These are phyloP conservation scores for Marsdenia floribunda DNA, from an alignment of 257 asterid genomes.

Conservation along the genomic window DNA sequence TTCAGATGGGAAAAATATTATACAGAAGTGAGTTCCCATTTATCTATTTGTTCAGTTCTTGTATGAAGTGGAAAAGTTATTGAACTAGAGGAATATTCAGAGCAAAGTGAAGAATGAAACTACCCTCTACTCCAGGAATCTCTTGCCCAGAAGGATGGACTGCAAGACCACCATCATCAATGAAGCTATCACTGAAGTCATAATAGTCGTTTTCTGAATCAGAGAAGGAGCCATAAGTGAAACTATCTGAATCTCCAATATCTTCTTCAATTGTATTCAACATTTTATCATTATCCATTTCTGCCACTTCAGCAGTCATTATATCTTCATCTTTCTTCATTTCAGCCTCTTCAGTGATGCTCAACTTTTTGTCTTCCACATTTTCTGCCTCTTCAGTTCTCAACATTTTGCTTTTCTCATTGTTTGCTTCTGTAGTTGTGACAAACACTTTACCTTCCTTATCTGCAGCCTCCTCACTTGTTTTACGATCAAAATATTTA, in stretches of 20 bases:
- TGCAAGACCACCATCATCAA: neutral
- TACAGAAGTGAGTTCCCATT: neutral
- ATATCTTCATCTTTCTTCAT: neutral
- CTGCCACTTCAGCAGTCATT: too few relatives aligned
- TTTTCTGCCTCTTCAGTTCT: neutral
- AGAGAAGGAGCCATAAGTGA: neutral
- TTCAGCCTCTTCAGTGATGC: neutral
- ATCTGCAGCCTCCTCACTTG: neutral
- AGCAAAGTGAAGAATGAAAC: neutral
- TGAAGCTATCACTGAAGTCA: constrained; percentile 2
- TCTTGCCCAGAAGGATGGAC: neutral
- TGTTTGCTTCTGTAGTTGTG: neutral
- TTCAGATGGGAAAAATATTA: neutral
- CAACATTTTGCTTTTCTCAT: neutral
- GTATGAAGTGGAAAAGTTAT: neutral
- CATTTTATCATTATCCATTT: neutral
- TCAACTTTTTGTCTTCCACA: neutral
- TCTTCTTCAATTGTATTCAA: constrained; percentile 1
- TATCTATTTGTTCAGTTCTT: neutral
- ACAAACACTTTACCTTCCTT: neutral
- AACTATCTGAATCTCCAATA: constrained; percentile 11
- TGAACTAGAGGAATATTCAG: neutral
- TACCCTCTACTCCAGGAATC: neutral
- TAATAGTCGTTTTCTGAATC: neutral
- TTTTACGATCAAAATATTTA: neutral